phyloP scores from a whole-genome alignment of 1,284 basidiomycete genomes.

The Malassezia globosa region DNA sequence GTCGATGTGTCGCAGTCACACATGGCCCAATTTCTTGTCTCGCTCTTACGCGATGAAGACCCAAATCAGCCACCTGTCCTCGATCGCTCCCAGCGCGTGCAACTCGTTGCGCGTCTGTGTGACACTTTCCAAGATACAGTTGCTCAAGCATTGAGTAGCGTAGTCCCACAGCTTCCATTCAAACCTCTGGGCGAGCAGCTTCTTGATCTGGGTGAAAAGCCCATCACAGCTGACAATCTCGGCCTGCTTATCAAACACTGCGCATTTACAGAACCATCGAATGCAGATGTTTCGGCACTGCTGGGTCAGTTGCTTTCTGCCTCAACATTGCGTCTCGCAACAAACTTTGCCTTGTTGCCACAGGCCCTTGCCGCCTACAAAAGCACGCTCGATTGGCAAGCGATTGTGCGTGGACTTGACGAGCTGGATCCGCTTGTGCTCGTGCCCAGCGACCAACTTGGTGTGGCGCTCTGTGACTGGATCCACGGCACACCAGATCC shows the following conservation, averaged over 20 bases:
- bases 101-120: not conserved
- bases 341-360: slow-evolving; percentile 20
- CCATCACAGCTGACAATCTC: slow-evolving; percentile 11
- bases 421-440: not conserved
- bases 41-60: not conserved
- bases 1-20: not conserved
- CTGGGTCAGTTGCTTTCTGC: slow-evolving; percentile 32
- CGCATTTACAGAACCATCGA: slow-evolving; percentile 18
- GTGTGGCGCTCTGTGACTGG: not conserved
- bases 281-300: slow-evolving; percentile 31
- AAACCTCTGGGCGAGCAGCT: slow-evolving; percentile 12
- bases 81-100: not conserved
- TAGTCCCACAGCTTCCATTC: not conserved
- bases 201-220: slow-evolving; percentile 30
- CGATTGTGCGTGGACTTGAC: slow-evolving; percentile 1
- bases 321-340: slow-evolving; percentile 36
- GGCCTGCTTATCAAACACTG: not conserved
- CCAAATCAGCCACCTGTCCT: not conserved
- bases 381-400: not conserved
- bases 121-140: slow-evolving; percentile 6
- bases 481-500: not conserved
- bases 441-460: not conserved
- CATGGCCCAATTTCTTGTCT: slow-evolving; percentile 1
- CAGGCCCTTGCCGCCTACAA: slow-evolving; percentile 7
- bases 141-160: not conserved